These are phyloP conservation scores for Oleoguttula mirabilis DNA, from an alignment of 495 filamentous ascomycete genomes.

Conservation along the genomic window DNA sequence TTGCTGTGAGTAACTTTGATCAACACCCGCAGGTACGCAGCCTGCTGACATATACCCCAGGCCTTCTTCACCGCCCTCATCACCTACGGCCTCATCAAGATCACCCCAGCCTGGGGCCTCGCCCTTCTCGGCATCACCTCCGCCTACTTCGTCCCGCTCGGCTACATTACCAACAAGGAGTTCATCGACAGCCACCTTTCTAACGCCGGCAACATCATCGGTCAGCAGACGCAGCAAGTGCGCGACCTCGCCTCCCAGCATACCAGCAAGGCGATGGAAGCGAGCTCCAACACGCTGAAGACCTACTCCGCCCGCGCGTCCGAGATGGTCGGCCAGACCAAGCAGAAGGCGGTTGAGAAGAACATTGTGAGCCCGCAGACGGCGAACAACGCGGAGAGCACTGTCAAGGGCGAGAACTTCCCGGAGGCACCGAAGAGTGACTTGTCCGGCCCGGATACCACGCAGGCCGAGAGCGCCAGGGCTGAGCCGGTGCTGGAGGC, in stretches of 20 bases:
- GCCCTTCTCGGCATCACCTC: slow-evolving; percentile 62
- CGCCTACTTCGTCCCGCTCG: slow-evolving; percentile 72
- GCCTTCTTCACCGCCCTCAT: slow-evolving; percentile 67
- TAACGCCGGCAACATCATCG: slow-evolving; percentile 57
- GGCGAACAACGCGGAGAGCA: slow-evolving; percentile 6
- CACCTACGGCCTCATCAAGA: slow-evolving; percentile 87
- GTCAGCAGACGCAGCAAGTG: slow-evolving; percentile 70
- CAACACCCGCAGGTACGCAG: background rate
- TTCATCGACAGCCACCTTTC: slow-evolving; percentile 77
- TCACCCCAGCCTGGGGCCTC: slow-evolving; percentile 88
- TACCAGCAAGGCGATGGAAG: slow-evolving; percentile 60
- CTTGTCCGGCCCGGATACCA: too few species aligned
- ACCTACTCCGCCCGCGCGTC: slow-evolving; percentile 81
- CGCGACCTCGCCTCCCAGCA: slow-evolving; percentile 70
- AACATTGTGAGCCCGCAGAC: slow-evolving; percentile 13
- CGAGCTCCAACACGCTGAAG: slow-evolving; percentile 67
- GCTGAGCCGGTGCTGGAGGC: too few species aligned
- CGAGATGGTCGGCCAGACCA: slow-evolving; percentile 44
- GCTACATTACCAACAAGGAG: slow-evolving; percentile 90
- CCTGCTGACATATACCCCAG: slow-evolving; percentile 33
- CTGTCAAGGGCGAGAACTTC: background rate
- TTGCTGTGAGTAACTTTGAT: slow-evolving; percentile 50
- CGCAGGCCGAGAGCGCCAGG: too few species aligned
- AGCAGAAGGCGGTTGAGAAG: slow-evolving; percentile 17
- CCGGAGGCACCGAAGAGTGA: too few species aligned